Evolutionary conservation across 768 basidiomycete species (phyloP), one percentile per base, ranked within the genome.

Genomic region (Lactifluus subvellereus): DNA sequence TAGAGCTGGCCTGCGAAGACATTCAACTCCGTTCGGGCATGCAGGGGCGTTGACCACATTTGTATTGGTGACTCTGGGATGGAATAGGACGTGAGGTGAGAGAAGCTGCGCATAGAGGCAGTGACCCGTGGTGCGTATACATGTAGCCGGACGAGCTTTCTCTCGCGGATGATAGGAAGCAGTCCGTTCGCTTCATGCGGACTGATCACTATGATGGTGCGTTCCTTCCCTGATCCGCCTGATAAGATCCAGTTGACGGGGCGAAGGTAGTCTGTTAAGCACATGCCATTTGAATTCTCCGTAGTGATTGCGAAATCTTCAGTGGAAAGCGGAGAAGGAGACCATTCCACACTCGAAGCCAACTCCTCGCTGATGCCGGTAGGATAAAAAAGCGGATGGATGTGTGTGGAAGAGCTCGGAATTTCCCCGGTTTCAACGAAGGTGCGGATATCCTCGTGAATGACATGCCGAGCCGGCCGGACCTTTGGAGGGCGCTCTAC

Each of bases 1-100:
- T 57, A 62, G 22, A 62, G 61, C 13, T 62, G 61, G 0, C 61
- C 61, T 6, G 61, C 56, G 20, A 47, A 62, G 7, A 63, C 51
- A 43, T 53, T 48, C 30, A 62, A 27, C 52, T 48, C 40, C 7
- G 11, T 51, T 42, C 51, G n/a, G 2, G 32, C 32, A n/a, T 50
- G 56, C 9, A 33, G 10, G 4, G 62, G 51, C 4, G 27, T 20
- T 20, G 40, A 35, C 57, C 54, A 48, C 33, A 13, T 10, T 10
- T 11, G 6, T 14, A 13, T 6, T 4, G 43, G 51, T 16, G 18
- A 45, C 11, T 22, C 22, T 20, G 62, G 51, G 51, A 63, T 48
- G 51, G 8, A 37, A 48, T 53, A 51, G 57, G 45, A 63, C 2
- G 38, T 50, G 56, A 63, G 62, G 38, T 51, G 38, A 11, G 62